Percentiles rank a stretch among this genome's conserved stretches.
Conservation (phyloP, 2,329 filamentous ascomycete species). For the Coniochaeta sp. region DNA sequence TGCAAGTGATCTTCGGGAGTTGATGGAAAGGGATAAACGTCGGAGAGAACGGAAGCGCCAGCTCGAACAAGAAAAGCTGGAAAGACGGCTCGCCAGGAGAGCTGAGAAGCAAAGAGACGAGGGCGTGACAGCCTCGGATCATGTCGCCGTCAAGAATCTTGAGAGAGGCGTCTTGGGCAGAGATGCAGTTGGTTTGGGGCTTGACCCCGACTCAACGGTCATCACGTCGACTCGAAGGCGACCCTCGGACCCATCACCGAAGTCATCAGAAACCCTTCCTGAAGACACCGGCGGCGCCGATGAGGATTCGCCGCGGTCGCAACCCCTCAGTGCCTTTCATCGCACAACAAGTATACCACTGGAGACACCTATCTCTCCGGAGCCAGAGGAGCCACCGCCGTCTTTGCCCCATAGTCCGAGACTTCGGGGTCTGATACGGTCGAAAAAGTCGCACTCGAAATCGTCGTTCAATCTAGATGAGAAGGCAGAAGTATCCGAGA, state of each 20-base stretch:
- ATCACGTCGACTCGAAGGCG: slow-evolving; percentile 50
- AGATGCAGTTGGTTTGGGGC: slow-evolving; percentile 48
- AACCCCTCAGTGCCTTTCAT: slow-evolving; percentile 36
- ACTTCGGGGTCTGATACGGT: slow-evolving; percentile 31
- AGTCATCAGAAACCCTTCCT: background rate
- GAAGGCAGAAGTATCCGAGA: slow-evolving; percentile 40
- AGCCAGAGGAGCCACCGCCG: slow-evolving; percentile 9
- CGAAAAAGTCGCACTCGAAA: slow-evolving; percentile 40
- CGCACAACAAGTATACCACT: slow-evolving; percentile 39
- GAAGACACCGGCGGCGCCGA: background rate
- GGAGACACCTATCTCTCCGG: slow-evolving; percentile 15
- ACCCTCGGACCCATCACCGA: slow-evolving; percentile 12
- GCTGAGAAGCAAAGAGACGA: slow-evolving; percentile 52
- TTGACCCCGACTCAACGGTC: slow-evolving; percentile 46
- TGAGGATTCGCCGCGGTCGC: slow-evolving; percentile 14
- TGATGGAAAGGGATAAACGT: slow-evolving; percentile 84
- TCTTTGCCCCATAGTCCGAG: slow-evolving; percentile 23
- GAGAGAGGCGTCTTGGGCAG: slow-evolving; percentile 55
- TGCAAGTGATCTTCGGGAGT: slow-evolving; percentile 73
- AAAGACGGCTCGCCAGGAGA: slow-evolving; percentile 56
- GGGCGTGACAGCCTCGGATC: slow-evolving; percentile 35
- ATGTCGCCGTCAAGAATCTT: slow-evolving; percentile 49
- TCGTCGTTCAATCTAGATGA: slow-evolving; percentile 38
- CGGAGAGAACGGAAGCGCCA: slow-evolving; percentile 68
- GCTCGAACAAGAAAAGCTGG: slow-evolving; percentile 59